Evolutionary conservation across 2,329 filamentous ascomycete species (phyloP).

Genomic region (Cytospora leucostoma): DNA sequence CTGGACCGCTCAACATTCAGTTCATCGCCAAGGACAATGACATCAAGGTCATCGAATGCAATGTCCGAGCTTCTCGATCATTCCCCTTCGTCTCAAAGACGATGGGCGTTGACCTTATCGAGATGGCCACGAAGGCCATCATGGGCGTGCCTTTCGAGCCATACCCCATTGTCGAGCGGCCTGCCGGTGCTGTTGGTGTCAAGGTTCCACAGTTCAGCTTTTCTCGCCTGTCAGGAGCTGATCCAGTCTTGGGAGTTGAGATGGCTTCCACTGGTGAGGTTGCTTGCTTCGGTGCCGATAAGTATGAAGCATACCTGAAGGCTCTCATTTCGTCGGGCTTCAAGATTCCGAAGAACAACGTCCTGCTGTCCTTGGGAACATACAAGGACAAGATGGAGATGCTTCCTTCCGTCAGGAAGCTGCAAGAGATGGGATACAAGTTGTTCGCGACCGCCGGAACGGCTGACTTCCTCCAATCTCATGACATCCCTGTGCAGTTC

Average conservation of each 20-base stretch:
- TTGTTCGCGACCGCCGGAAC: conserved; percentile 96
- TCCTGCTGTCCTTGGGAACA: conserved; percentile 91
- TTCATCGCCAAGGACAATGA: conserved; percentile 99
- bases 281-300: conserved; percentile 91
- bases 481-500: conserved; percentile 90
- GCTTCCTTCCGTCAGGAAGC: conserved; percentile 86
- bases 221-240: conserved; percentile 91
- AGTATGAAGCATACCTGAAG: conserved; percentile 98
- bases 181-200: conserved; percentile 84
- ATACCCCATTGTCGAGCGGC: conserved; percentile 77
- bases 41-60: conserved; percentile 99
- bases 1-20: conserved; percentile 97
- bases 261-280: conserved; percentile 99
- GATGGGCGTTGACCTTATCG: conserved; percentile 95
- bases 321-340: conserved; percentile 94
- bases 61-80: conserved; percentile 91
- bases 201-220: conserved; percentile 99
- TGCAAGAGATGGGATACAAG: conserved; percentile 90
- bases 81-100: conserved; percentile 99
- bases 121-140: conserved; percentile 98
- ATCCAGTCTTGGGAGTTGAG: conserved; percentile 95
- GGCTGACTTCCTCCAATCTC: conserved; percentile 92
- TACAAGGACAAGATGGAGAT: conserved; percentile 99
- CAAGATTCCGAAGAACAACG: conserved; percentile 92
- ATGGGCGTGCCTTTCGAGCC: conserved; percentile 78